phyloP scores from a whole-genome alignment of 2,329 filamentous ascomycete genomes.

The Lachnellula occidentalis region DNA sequence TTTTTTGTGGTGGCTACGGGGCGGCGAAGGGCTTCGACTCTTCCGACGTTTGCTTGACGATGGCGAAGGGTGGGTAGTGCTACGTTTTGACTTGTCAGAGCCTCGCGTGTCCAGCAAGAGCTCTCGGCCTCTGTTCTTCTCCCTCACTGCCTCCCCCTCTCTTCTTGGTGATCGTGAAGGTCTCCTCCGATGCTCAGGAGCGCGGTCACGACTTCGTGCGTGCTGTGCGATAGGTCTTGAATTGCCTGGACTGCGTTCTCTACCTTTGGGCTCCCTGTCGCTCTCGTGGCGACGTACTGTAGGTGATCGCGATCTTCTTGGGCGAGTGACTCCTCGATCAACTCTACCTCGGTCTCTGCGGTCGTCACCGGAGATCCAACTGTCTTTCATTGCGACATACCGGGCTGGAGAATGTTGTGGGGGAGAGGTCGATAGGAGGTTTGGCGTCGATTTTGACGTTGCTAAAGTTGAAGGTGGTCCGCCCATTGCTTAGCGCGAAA shows the following conservation, averaged over 20 bases:
- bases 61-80: slow-evolving; percentile 26
- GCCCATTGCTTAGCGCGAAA: not conserved
- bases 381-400: slow-evolving; percentile 40
- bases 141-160: slow-evolving; percentile 29
- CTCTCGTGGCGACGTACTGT: slow-evolving; percentile 31
- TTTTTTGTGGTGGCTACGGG: slow-evolving; percentile 31
- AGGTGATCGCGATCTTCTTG: slow-evolving; percentile 34
- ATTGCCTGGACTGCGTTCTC: slow-evolving; percentile 28
- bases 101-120: slow-evolving; percentile 30
- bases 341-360: slow-evolving; percentile 38
- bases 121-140: slow-evolving; percentile 32
- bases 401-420: slow-evolving; percentile 25
- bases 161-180: slow-evolving; percentile 26
- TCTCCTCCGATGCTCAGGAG: slow-evolving; percentile 24
- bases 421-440: not conserved
- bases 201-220: slow-evolving; percentile 28
- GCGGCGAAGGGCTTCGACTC: slow-evolving; percentile 30
- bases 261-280: slow-evolving; percentile 27
- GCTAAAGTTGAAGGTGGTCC: not conserved
- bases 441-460: not conserved
- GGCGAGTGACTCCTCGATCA: slow-evolving; percentile 33
- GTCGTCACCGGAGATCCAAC: slow-evolving; percentile 37
- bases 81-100: slow-evolving; percentile 29
- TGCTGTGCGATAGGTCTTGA: slow-evolving; percentile 24
- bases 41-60: slow-evolving; percentile 31